Conservation (phyloP, 2,329 filamentous ascomycete species). For the Aspergillus sp. region DNA sequence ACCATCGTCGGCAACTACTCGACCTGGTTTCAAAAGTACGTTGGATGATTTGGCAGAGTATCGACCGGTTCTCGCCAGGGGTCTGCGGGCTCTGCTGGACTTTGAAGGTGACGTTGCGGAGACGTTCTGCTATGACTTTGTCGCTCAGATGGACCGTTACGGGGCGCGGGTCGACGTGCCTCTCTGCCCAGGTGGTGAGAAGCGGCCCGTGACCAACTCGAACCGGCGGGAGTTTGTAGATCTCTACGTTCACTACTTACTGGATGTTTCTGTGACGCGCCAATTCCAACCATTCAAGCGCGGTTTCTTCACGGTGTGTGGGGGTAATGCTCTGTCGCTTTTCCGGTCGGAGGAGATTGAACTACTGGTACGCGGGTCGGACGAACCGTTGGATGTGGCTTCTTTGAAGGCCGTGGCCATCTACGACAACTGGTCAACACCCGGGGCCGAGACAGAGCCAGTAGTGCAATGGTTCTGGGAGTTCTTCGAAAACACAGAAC, state of each 20-base stretch:
- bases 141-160: constrained; percentile 68
- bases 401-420: constrained; percentile 67
- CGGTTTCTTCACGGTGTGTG: constrained; percentile 87
- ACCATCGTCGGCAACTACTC: constrained; percentile 48
- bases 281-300: constrained; percentile 93
- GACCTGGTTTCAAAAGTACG: constrained; percentile 58
- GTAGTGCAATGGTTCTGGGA: constrained; percentile 85
- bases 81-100: constrained; percentile 67
- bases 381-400: constrained; percentile 70
- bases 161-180: constrained; percentile 59
- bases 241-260: constrained; percentile 68
- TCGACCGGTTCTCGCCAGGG: constrained; percentile 64
- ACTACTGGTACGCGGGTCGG: constrained; percentile 73
- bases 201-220: constrained; percentile 67
- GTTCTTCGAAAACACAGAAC: constrained; percentile 58
- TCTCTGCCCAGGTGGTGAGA: constrained; percentile 66
- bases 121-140: constrained; percentile 75
- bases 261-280: constrained; percentile 67
- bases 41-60: constrained; percentile 78
- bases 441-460: constrained; percentile 50
- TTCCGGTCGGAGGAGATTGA: constrained; percentile 91
- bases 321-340: constrained; percentile 75
- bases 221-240: constrained; percentile 84
- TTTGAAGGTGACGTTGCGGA: constrained; percentile 76
- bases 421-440: constrained; percentile 69